Evolutionary conservation across 768 basidiomycete species (phyloP).

Genomic region (Chalciporus chontae): DNA sequence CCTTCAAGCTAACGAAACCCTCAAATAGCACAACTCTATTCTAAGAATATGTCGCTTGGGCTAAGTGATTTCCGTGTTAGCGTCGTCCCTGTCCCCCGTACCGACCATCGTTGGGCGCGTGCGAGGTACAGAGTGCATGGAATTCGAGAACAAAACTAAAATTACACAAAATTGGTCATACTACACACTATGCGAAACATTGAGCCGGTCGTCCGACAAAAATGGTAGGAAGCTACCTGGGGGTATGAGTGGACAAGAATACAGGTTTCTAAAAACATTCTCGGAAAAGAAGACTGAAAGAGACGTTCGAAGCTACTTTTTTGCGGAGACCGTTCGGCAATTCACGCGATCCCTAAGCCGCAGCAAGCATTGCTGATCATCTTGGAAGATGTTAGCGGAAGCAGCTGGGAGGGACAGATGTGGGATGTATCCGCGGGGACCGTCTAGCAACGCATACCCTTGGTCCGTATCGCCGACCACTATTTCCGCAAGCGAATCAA

Average conservation of each 20-base stretch:
- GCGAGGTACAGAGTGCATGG: too few species aligned
- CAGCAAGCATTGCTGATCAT: slow-evolving; percentile 11
- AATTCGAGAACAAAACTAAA: not conserved
- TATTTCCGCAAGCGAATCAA: slow-evolving; percentile 21
- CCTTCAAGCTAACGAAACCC: too few species aligned
- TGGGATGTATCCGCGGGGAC: slow-evolving; percentile 20
- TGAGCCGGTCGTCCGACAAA: not conserved
- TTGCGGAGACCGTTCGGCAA: slow-evolving; percentile 1
- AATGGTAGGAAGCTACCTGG: not conserved
- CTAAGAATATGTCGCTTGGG: too few species aligned
- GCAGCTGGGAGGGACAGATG: slow-evolving; percentile 10
- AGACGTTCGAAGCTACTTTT: not conserved
- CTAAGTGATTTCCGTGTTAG: too few species aligned
- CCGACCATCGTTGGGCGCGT: too few species aligned
- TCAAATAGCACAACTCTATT: too few species aligned
- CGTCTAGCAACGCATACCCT: slow-evolving; percentile 25
- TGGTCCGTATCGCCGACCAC: slow-evolving; percentile 12
- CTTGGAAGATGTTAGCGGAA: not conserved
- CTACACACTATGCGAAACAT: slow-evolving; percentile 1
- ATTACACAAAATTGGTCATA: not conserved
- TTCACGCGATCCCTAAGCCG: slow-evolving; percentile 13
- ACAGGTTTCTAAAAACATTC: not conserved
- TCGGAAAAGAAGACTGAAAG: not conserved
- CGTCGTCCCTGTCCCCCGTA: too few species aligned
- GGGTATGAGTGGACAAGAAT: not conserved